phyloP scores from a whole-genome alignment of 208 protist species.

The Kentomonas sorsogonicus region DNA sequence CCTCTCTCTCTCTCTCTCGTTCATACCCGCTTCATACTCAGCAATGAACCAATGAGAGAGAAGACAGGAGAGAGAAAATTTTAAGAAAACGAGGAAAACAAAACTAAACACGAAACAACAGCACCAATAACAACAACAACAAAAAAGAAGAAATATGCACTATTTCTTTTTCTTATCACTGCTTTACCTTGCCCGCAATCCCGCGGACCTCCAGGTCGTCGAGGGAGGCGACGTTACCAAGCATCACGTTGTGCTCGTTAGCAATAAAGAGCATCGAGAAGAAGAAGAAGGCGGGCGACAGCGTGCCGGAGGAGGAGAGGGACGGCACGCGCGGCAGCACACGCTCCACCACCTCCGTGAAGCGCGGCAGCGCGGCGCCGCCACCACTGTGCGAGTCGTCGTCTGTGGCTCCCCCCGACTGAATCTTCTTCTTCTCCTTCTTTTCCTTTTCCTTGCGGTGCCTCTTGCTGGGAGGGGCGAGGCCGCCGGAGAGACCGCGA shows the following conservation, averaged over 20 bases:
- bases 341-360: conserved; percentile 62
- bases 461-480: too few species aligned
- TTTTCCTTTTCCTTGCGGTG: conserved; percentile 11
- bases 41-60: not conserved
- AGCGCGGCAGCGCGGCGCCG: conserved; percentile 29
- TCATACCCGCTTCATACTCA: too few species aligned
- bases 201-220: conserved; percentile 60
- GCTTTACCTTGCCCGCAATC: conserved; percentile 21
- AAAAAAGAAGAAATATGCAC: not conserved
- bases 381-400: too few species aligned
- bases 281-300: conserved; percentile 90
- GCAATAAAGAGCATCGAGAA: conserved; percentile 88
- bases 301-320: conserved; percentile 68
- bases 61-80: not conserved
- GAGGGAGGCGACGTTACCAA: conserved; percentile 55
- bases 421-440: conserved; percentile 1
- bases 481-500: too few species aligned
- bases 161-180: conserved; percentile 18
- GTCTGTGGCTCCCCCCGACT: not conserved
- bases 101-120: conserved; percentile 15
- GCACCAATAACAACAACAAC: not conserved
- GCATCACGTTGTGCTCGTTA: conserved; percentile 82
- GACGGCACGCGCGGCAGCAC: conserved; percentile 57
- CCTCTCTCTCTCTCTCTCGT: too few species aligned
- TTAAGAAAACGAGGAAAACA: conserved; percentile 12